Evolutionary conservation across 169 alveolate species (phyloP), one percentile per base, ranked within the genome.

Genomic region (Plasmodium sp.): DNA sequence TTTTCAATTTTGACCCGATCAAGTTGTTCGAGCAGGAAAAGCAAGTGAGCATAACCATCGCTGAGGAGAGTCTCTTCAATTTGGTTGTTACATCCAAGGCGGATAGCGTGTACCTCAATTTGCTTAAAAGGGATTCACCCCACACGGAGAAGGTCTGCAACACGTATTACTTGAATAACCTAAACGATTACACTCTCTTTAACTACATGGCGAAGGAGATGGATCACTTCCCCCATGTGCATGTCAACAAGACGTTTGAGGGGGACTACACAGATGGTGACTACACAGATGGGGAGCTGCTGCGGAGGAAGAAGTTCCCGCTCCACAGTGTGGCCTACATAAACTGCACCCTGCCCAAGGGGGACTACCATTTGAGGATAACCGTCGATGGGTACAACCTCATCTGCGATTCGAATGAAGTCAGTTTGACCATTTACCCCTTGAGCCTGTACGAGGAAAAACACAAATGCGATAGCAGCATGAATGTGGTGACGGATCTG

Each of bases 41-140:
- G 31, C 18, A 43, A 34, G 56, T 86, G 0, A 39, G 34, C n/a
- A 6, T 86, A 51, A 7, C 2, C 18, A 51, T 86, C 7, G 58
- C 33, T 54, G 93, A 86, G 71, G 93, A 86, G 5, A 75, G 86
- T 75, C 36, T 86, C 4, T 86, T 86, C 81, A 86, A 45, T 75
- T 74, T 86, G 58, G 48, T 36, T 10, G 18, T 86, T 14, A 36
- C 39, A 18, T 34, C 81, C 0, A 86, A 51, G 48, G 62, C 54
- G 22, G 84, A 86, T 36, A 31, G 56, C 45, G 48, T 86, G 2
- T 56, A 51, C 48, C 58, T 86, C 3, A 86, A 77, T 75, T 54
- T 86, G 31, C 31, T 86, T 3, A 86, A 77, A 36, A 77, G 33
- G 7, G 16, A 77, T 5, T 34, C 81, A 0, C 39, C 73, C 3